These are phyloP conservation scores for Hamamelis virginiana DNA, from an alignment of 164 flowering plant species.

Conservation along the genomic window DNA sequence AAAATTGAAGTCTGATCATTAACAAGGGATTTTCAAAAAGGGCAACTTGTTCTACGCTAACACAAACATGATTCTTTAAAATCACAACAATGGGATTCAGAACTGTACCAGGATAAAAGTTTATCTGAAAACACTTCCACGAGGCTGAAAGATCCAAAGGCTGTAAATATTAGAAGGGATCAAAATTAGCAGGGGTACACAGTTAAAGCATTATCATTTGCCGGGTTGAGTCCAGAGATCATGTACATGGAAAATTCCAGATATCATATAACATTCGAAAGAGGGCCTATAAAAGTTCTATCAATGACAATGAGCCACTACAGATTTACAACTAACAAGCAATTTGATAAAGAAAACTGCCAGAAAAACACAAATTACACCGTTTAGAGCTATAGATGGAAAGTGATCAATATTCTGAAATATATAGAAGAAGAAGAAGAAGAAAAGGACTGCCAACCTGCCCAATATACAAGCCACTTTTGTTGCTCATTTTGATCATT, in stretches of 20 bases:
- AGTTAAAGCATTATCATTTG: too few relatives aligned
- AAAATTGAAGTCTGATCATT: too few relatives aligned
- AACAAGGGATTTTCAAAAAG: too few relatives aligned
- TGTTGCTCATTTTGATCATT: slow-evolving; percentile 66
- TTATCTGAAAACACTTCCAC: slow-evolving; percentile 66
- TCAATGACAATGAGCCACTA: too few relatives aligned
- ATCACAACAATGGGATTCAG: background rate
- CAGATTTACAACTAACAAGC: too few relatives aligned
- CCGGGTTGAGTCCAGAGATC: too few relatives aligned
- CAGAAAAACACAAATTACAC: background rate
- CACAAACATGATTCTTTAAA: too few relatives aligned
- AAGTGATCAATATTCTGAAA: background rate
- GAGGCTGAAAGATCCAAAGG: slow-evolving; percentile 68
- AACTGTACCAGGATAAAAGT: slow-evolving; percentile 53
- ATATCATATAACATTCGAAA: too few relatives aligned
- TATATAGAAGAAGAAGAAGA: background rate
- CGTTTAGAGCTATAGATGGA: background rate
- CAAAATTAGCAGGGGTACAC: background rate
- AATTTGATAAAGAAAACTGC: too few relatives aligned
- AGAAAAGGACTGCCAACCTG: slow-evolving; percentile 49
- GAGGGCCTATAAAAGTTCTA: too few relatives aligned
- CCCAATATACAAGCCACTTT: slow-evolving; percentile 86
- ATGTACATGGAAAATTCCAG: too few relatives aligned
- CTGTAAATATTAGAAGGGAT: slow-evolving; percentile 33
- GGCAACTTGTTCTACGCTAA: too few relatives aligned